These are phyloP conservation scores for Solanum infundibuliforme DNA, from an alignment of 257 asterid species.

Conservation along the genomic window DNA sequence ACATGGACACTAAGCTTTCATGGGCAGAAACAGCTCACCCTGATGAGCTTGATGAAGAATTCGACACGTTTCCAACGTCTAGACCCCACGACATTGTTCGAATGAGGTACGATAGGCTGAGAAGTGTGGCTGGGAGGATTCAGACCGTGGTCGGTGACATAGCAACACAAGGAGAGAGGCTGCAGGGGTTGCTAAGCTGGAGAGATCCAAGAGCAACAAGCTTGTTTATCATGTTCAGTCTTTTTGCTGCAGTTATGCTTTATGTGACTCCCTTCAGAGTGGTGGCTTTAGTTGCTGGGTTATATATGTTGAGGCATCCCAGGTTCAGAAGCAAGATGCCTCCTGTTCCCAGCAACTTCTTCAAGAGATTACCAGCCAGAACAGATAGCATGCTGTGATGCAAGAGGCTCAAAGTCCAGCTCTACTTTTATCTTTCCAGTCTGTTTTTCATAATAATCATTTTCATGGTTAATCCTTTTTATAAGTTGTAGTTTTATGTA, in stretches of 20 bases:
- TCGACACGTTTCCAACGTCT: constrained; percentile 59
- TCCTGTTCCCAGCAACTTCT: constrained; percentile 55
- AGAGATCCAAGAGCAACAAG: constrained; percentile 74
- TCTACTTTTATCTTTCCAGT: background rate
- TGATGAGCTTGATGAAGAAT: constrained; percentile 73
- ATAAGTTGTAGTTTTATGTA: background rate
- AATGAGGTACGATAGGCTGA: constrained; percentile 67
- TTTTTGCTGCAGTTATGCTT: constrained; percentile 44
- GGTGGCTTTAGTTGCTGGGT: constrained; percentile 35
- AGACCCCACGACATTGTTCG: constrained; percentile 27
- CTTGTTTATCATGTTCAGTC: constrained; percentile 47
- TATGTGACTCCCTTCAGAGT: constrained; percentile 44
- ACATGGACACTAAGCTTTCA: constrained; percentile 61
- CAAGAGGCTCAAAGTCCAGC: background rate
- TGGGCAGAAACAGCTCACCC: constrained; percentile 59
- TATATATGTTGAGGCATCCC: constrained; percentile 57
- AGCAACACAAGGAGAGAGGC: constrained; percentile 73
- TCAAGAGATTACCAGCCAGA: constrained; percentile 50
- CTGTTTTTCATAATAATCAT: background rate
- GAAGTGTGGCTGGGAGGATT: constrained; percentile 68
- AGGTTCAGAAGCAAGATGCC: constrained; percentile 67
- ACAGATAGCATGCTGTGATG: constrained; percentile 64
- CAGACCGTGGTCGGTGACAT: constrained; percentile 69
- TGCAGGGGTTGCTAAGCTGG: constrained; percentile 57
- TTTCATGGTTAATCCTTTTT: background rate